Evolutionary conservation across 805 yeast genomes (phyloP).

Genomic region (Nakazawaea siamensis): DNA sequence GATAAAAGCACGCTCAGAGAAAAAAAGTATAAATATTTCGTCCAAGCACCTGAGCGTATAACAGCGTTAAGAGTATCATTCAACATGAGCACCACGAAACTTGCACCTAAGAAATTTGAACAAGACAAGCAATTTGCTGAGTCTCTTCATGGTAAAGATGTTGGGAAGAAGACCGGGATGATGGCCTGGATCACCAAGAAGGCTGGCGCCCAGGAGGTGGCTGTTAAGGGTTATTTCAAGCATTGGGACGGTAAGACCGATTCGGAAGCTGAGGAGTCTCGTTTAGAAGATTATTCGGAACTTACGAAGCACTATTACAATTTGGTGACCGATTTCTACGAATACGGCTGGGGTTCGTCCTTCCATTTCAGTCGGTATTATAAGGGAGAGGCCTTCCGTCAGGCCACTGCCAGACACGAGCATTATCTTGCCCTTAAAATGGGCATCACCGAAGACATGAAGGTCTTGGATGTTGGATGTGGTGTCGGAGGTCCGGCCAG

Average conservation of each 20-base stretch:
- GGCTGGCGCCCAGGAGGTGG: slow-evolving; percentile 71
- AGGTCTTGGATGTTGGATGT: slow-evolving; percentile 95
- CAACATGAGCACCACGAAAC: slow-evolving; percentile 16
- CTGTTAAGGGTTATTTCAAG: slow-evolving; percentile 85
- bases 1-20: no score
- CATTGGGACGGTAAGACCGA: slow-evolving; percentile 94
- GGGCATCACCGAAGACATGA: slow-evolving; percentile 70
- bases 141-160: slow-evolving; percentile 77
- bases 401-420: slow-evolving; percentile 95
- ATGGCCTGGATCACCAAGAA: slow-evolving; percentile 72
- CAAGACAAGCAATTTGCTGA: slow-evolving; percentile 69
- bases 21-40: no score
- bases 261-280: slow-evolving; percentile 55
- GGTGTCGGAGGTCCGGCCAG: slow-evolving; percentile 99
- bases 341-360: slow-evolving; percentile 98
- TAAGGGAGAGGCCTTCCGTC: slow-evolving; percentile 87
- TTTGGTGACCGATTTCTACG: slow-evolving; percentile 95
- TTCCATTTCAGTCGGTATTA: slow-evolving; percentile 96
- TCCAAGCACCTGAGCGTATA: no score
- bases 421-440: slow-evolving; percentile 88
- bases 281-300: slow-evolving; percentile 82
- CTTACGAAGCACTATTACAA: slow-evolving; percentile 94
- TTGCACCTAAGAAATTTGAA: slow-evolving; percentile 47
- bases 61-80: no score
- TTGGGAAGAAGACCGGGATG: slow-evolving; percentile 59